A percentile compares a stretch with the other conserved stretches of the same genome.
Conservation (phyloP, 108 stramenopile species). For the Nannochloropsis gaditana region DNA sequence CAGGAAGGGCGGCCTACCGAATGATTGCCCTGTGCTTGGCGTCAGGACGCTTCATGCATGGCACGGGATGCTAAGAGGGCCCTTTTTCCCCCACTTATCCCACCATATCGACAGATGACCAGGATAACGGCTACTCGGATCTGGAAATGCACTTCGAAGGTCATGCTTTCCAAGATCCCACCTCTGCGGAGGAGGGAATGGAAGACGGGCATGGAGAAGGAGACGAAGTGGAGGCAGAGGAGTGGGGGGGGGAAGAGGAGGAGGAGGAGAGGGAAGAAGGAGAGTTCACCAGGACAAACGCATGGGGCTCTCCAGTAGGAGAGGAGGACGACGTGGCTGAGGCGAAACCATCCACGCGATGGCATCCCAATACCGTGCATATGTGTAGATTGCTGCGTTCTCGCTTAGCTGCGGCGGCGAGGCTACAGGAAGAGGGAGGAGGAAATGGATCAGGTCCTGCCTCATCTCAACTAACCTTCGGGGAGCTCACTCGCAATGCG, state of each 20-base stretch:
- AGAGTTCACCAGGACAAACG: neutral
- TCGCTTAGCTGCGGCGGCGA: neutral
- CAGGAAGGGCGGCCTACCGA: too few relatives aligned
- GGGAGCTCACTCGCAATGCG: neutral
- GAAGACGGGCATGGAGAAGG: neutral
- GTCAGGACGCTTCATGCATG: too few relatives aligned
- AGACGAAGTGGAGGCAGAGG: neutral
- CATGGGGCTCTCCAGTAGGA: neutral
- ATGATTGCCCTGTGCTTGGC: too few relatives aligned
- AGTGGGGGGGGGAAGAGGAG: neutral
- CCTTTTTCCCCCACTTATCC: too few relatives aligned
- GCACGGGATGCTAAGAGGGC: too few relatives aligned
- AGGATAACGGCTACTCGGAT: too few relatives aligned
- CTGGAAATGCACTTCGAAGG: too few relatives aligned
- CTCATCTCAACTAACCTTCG: neutral
- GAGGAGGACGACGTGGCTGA: neutral
- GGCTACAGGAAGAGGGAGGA: neutral
- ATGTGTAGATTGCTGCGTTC: neutral
- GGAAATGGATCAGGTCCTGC: neutral
- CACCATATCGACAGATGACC: too few relatives aligned
- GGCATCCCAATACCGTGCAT: constrained; percentile 1
- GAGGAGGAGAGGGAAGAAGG: neutral
- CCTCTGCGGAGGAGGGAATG: too few relatives aligned
- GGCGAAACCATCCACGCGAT: neutral
- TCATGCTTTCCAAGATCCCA: too few relatives aligned